These are phyloP conservation scores for Lachnellula hyalina DNA, from an alignment of 2,329 filamentous ascomycete genomes.

Conservation along the genomic window DNA sequence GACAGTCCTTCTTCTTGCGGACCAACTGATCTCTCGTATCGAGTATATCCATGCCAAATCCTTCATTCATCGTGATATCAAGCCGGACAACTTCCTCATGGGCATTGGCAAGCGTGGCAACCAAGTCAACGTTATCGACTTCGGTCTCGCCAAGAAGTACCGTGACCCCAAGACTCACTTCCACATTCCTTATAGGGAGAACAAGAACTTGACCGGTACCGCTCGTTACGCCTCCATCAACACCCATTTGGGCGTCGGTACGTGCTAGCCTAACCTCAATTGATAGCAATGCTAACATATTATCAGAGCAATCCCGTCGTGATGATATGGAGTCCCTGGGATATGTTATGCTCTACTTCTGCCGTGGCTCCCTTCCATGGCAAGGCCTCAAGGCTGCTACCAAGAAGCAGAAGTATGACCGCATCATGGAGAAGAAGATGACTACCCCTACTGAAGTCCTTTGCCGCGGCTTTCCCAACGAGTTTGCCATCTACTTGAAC, in stretches of 20 bases:
- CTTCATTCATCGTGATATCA: conserved; percentile 99
- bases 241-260: conserved; percentile 91
- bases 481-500: conserved; percentile 99
- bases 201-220: conserved; percentile 99
- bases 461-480: conserved; percentile 97
- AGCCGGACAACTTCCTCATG: conserved; percentile 99
- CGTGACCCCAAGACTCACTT: conserved; percentile 99
- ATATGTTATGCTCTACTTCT: conserved; percentile 99
- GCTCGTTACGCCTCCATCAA: conserved; percentile 99
- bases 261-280: conserved; percentile 31
- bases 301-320: conserved; percentile 87
- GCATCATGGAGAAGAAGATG: conserved; percentile 99
- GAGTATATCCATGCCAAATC: conserved; percentile 99
- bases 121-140: conserved; percentile 99
- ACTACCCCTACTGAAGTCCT: conserved; percentile 97
- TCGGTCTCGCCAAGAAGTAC: conserved; percentile 99
- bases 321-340: conserved; percentile 99
- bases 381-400: conserved; percentile 97
- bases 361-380: conserved; percentile 97
- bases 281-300: conserved; percentile 25
- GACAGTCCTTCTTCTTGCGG: conserved; percentile 92
- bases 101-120: conserved; percentile 98
- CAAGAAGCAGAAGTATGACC: conserved; percentile 99
- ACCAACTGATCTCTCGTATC: conserved; percentile 97
- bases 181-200: conserved; percentile 99